phyloP scores from a whole-genome alignment of 345 rosid genomes.

The Acer saccharum region DNA sequence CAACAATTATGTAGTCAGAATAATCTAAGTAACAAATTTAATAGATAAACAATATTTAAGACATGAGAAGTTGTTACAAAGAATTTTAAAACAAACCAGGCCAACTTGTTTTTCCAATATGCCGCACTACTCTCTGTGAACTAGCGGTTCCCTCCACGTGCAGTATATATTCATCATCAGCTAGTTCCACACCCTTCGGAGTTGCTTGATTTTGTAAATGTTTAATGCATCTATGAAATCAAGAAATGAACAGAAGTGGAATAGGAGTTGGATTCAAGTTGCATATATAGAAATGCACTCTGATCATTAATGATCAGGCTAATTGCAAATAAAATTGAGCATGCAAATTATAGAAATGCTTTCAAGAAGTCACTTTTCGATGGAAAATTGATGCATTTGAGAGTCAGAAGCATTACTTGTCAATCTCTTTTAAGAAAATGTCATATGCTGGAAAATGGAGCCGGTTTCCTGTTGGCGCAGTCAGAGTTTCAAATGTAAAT shows the following conservation, averaged over 20 bases:
- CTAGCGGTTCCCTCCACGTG: constrained; percentile 91
- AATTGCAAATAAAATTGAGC: not conserved
- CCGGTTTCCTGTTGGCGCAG: constrained; percentile 63
- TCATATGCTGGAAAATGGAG: constrained; percentile 87
- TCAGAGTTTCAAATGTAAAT: constrained; percentile 85
- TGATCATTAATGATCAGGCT: too few relatives aligned
- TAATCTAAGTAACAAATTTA: not conserved
- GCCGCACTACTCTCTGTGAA: constrained; percentile 82
- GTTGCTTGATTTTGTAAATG: constrained; percentile 70
- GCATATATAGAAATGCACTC: not conserved
- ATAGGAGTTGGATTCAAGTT: not conserved
- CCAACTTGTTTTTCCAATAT: constrained; percentile 86
- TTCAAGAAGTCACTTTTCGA: not conserved
- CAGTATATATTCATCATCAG: constrained; percentile 79
- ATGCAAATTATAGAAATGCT: not conserved
- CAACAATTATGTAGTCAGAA: constrained; percentile 4
- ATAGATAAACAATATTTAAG: not conserved
- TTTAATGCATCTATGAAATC: constrained; percentile 57
- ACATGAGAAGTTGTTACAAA: too few relatives aligned
- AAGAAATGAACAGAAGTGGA: constrained; percentile 1
- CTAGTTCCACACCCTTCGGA: constrained; percentile 73
- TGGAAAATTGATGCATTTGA: not conserved
- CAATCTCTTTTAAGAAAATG: constrained; percentile 69
- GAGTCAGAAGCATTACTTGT: constrained; percentile 47
- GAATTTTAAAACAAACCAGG: constrained; percentile 53